Evolutionary conservation across 2,329 filamentous ascomycete species (phyloP).

Genomic region (Aureobasidium sp.): DNA sequence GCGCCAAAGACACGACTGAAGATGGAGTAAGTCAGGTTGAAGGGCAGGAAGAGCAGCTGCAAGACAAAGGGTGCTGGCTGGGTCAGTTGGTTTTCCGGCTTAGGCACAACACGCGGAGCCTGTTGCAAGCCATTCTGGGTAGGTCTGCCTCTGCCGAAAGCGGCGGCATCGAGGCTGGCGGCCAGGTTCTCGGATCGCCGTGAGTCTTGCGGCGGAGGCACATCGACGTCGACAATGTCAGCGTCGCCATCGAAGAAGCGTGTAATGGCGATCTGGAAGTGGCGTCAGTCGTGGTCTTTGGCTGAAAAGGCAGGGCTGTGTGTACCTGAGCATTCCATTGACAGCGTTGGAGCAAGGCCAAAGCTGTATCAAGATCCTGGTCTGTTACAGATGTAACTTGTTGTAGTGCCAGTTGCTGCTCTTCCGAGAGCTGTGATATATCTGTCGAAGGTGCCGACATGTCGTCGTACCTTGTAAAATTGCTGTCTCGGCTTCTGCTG

Average conservation of each 20-base stretch:
- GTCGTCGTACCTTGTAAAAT: background rate
- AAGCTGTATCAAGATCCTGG: constrained; percentile 67
- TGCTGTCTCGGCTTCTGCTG: background rate
- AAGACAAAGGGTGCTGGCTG: constrained; percentile 69
- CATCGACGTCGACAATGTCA: constrained; percentile 74
- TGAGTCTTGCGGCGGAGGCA: constrained; percentile 51
- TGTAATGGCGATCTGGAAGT: constrained; percentile 74
- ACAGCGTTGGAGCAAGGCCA: constrained; percentile 72
- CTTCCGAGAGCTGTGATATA: constrained; percentile 62
- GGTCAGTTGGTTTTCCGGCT: constrained; percentile 55
- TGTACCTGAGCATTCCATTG: constrained; percentile 94
- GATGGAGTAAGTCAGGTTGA: constrained; percentile 68
- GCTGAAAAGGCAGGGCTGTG: too few species aligned
- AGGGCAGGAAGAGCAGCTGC: constrained; percentile 70
- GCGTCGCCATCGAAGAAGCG: constrained; percentile 98
- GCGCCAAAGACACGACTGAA: constrained; percentile 63
- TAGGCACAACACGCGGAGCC: constrained; percentile 81
- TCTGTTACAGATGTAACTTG: constrained; percentile 85
- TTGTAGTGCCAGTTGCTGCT: constrained; percentile 76
- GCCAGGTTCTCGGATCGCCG: constrained; percentile 67
- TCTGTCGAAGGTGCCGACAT: constrained; percentile 44
- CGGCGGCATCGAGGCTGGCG: constrained; percentile 38
- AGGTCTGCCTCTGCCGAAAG: constrained; percentile 17
- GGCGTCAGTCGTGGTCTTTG: constrained; percentile 17
- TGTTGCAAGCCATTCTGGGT: constrained; percentile 45